Conservation (phyloP, 75 land plant genomes). For the Pseudotsuga menziesii region DNA sequence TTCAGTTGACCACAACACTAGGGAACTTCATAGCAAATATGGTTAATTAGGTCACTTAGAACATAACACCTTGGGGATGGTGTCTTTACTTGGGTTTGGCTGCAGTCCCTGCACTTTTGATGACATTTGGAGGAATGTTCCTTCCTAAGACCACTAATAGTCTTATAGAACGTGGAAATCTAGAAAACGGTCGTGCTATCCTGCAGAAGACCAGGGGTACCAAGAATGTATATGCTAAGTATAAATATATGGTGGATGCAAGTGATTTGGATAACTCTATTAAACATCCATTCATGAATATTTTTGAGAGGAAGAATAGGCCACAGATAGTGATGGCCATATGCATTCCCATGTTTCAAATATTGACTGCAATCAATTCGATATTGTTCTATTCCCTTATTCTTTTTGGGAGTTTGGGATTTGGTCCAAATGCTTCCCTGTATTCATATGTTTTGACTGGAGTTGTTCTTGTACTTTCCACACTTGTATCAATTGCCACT, state of each 20-base stretch:
- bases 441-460: conserved; percentile 79
- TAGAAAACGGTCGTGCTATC: conserved; percentile 43
- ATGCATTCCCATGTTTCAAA: conserved; percentile 73
- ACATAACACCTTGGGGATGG: conserved; percentile 75
- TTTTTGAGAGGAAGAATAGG: conserved; percentile 53
- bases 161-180: conserved; percentile 48
- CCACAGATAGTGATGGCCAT: conserved; percentile 84
- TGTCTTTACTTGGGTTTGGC: conserved; percentile 81
- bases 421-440: conserved; percentile 57
- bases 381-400: conserved; percentile 87
- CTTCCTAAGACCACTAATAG: conserved; percentile 85
- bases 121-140: conserved; percentile 61
- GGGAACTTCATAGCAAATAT: conserved; percentile 80
- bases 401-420: conserved; percentile 73
- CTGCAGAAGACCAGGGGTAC: conserved; percentile 67
- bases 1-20: conserved; percentile 69
- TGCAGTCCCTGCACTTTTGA: conserved; percentile 57
- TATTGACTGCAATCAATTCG: conserved; percentile 72
- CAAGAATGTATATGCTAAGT: conserved; percentile 55
- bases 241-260: conserved; percentile 59
- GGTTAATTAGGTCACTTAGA: conserved; percentile 66
- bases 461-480: conserved; percentile 56
- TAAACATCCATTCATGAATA: conserved; percentile 69
- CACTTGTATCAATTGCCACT: conserved; percentile 61
- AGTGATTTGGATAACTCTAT: conserved; percentile 60